Conservation (phyloP, 331 rosid species). For the Malus hybrid region DNA sequence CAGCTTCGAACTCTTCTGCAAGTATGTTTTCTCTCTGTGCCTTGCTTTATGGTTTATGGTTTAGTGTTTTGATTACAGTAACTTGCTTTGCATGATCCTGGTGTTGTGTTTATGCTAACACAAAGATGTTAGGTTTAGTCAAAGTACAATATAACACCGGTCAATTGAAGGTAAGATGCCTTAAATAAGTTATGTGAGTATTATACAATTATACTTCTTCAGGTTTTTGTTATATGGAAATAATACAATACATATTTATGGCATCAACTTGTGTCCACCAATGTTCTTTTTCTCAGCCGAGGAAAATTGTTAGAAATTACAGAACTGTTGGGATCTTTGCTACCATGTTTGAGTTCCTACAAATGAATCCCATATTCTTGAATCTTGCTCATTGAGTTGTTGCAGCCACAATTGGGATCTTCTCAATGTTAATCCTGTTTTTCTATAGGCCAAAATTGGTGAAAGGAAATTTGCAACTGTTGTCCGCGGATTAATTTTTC, state of each 20-base stretch:
- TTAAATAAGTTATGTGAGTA: not conserved
- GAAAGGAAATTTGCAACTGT: slow-evolving; percentile 98
- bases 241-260: not conserved
- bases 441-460: slow-evolving; percentile 87
- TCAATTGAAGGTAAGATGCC: slow-evolving; percentile 71
- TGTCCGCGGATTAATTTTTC: slow-evolving; percentile 44
- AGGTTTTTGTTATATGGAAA: slow-evolving; percentile 3
- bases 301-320: not conserved
- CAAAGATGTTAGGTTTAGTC: slow-evolving; percentile 84
- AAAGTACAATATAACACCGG: slow-evolving; percentile 94
- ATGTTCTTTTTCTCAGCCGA: not conserved
- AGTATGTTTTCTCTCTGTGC: too few species aligned
- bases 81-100: too few species aligned
- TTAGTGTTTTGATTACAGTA: too few species aligned
- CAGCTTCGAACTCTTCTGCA: too few species aligned
- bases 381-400: not conserved
- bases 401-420: not conserved
- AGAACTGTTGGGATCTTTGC: not conserved
- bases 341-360: too few species aligned
- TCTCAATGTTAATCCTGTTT: slow-evolving; percentile 8
- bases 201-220: not conserved
- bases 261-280: too few species aligned
- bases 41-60: too few species aligned
- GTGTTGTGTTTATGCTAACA: too few species aligned
- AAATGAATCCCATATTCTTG: too few species aligned